Conservation (phyloP, 306 rosid genomes). For the Lotus japonicus region DNA sequence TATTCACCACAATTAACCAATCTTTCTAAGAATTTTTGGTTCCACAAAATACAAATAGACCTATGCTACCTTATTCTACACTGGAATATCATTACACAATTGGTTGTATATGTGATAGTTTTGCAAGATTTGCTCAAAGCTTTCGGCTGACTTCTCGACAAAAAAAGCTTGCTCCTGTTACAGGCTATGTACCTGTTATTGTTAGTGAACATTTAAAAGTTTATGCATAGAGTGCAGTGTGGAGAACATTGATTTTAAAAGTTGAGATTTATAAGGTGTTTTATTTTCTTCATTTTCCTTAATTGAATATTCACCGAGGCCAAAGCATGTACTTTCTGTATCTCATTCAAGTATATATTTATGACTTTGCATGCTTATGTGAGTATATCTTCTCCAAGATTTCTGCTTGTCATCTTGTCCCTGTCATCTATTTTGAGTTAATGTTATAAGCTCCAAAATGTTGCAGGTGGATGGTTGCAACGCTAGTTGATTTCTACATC, state of each 20-base stretch:
- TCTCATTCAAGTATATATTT: neutral
- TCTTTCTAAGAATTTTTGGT: neutral
- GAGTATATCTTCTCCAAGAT: conserved; percentile 1
- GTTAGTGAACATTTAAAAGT: conserved; percentile 4
- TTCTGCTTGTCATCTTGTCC: conserved; percentile 10
- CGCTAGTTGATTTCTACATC: conserved; percentile 77
- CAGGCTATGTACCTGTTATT: neutral
- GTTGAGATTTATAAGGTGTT: neutral
- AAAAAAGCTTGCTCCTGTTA: neutral
- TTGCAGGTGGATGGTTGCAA: conserved; percentile 76
- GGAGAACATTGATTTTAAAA: neutral
- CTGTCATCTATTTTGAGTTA: conserved; percentile 6
- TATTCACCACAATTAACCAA: neutral
- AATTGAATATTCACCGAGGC: conserved; percentile 1
- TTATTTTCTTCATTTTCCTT: conserved; percentile 7
- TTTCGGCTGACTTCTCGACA: conserved; percentile 20
- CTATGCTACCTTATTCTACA: neutral
- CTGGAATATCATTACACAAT: neutral
- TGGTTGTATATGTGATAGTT: conserved; percentile 15
- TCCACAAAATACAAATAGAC: neutral
- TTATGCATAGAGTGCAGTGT: conserved; percentile 1
- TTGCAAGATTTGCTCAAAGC: conserved; percentile 37
- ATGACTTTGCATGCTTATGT: neutral
- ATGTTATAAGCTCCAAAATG: conserved; percentile 19
- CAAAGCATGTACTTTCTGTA: neutral